Evolutionary conservation across 306 rosid genomes (phyloP), one percentile per base, ranked within the genome.

Genomic region (Astragalus membranaceus): DNA sequence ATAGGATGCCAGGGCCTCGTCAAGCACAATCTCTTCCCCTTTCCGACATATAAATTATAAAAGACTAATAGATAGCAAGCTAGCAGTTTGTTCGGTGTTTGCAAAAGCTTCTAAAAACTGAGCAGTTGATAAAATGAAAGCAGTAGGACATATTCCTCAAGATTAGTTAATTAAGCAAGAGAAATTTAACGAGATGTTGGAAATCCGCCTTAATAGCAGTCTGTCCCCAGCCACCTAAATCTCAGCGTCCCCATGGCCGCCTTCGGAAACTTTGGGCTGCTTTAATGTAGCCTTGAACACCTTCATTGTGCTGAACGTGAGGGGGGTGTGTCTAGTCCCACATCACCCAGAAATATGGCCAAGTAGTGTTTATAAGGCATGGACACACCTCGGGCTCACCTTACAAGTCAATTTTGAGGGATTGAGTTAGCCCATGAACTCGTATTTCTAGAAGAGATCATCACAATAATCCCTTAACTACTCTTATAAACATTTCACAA

Each of bases 31-130:
- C 43, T 13, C 29, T 42, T 7, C 35, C 56, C 14, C 53, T 74
- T 69, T 69, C 49, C 3, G 37, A 57, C 56, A 57, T 29, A 67
- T 26, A 59, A 69, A 58, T 55, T 37, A 67, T 26, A 59, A 69
- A 58, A 62, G 33, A 46, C 14, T 33, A 65, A 58, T 3, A 32
- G 9, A 32, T 15, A 55, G 12, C 6, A 11, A 36, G 41, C 41
- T 6, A 1, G 41, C 23, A 3, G 39, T 6, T 10, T 11, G 6
- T 65, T n/a, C 12, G 12, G 32, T 32, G 10, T 54, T 36, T 17
- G 32, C 67, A 44, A n/a, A 55, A 66, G 3, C 42, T 20, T 67
- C 2, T 66, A 12, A 20, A 20, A 7, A 8, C 35, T 17, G 10
- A 4, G 37, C 32, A 64, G 43, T 74, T 42, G 58, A 35, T 32